phyloP scores from a whole-genome alignment of 306 rosid species.

The Nissolia schottii region DNA sequence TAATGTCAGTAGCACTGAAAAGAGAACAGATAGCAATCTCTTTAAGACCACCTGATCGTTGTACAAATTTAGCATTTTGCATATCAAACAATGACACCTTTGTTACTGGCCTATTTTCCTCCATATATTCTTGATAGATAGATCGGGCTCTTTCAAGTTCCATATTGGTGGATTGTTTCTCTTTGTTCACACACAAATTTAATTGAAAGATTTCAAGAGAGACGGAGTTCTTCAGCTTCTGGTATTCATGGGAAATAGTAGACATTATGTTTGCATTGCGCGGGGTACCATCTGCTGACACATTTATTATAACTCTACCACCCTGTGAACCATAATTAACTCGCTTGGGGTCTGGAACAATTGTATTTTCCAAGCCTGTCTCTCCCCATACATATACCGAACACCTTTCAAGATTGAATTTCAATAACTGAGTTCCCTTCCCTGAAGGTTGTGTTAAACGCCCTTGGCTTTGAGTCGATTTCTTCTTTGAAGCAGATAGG shows the following conservation, averaged over 20 bases:
- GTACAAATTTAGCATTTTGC: constrained; percentile 94
- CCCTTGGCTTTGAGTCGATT: constrained; percentile 50
- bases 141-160: constrained; percentile 95
- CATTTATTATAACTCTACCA: constrained; percentile 65
- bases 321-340: constrained; percentile 97
- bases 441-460: constrained; percentile 66
- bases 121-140: constrained; percentile 76
- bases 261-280: constrained; percentile 77
- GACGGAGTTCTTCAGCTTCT: constrained; percentile 64
- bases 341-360: constrained; percentile 85
- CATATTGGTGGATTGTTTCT: constrained; percentile 80
- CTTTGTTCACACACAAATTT: constrained; percentile 77
- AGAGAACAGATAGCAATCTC: constrained; percentile 93
- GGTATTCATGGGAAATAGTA: constrained; percentile 55
- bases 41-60: constrained; percentile 82
- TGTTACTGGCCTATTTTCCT: constrained; percentile 55
- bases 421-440: constrained; percentile 73
- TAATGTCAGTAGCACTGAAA: constrained; percentile 93
- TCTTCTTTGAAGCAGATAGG: constrained; percentile 59
- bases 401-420: constrained; percentile 79
- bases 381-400: constrained; percentile 75
- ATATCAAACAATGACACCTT: constrained; percentile 80
- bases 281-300: constrained; percentile 75
- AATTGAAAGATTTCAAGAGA: constrained; percentile 86
- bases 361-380: constrained; percentile 63